These are phyloP conservation scores for Turnera subulata DNA, from an alignment of 345 rosid species.

Conservation along the genomic window DNA sequence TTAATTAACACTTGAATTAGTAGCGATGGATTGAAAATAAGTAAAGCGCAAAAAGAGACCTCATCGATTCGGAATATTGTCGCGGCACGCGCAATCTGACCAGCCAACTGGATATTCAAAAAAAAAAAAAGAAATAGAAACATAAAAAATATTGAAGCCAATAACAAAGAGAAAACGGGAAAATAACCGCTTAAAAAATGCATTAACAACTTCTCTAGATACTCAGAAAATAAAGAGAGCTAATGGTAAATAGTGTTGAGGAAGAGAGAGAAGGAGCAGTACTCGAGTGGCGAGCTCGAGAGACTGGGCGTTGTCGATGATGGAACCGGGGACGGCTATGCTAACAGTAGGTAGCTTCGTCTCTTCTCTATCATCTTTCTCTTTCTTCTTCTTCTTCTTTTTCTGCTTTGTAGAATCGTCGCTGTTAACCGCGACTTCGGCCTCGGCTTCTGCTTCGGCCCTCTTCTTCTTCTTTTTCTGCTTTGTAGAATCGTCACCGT, in stretches of 20 bases:
- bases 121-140: background rate
- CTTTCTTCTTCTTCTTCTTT: constrained; percentile 26
- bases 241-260: background rate
- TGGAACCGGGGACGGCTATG: constrained; percentile 90
- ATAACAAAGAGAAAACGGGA: background rate
- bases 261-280: constrained; percentile 17
- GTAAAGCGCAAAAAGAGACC: constrained; percentile 34
- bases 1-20: no score
- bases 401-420: constrained; percentile 23
- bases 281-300: constrained; percentile 93
- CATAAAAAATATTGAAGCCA: background rate
- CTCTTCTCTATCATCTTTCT: constrained; percentile 20
- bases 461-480: constrained; percentile 35
- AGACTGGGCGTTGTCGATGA: constrained; percentile 90
- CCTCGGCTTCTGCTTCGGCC: constrained; percentile 3
- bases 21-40: no score
- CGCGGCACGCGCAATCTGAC: constrained; percentile 92
- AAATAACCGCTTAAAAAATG: no score
- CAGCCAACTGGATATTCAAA: constrained; percentile 52
- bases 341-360: constrained; percentile 56
- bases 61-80: constrained; percentile 87
- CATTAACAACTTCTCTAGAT: no score
- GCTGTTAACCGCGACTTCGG: constrained; percentile 33
- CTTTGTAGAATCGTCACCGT: constrained; percentile 27
- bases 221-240: background rate